Evolutionary conservation across 257 asterid species (phyloP).

Genomic region (Petrea volubilis): DNA sequence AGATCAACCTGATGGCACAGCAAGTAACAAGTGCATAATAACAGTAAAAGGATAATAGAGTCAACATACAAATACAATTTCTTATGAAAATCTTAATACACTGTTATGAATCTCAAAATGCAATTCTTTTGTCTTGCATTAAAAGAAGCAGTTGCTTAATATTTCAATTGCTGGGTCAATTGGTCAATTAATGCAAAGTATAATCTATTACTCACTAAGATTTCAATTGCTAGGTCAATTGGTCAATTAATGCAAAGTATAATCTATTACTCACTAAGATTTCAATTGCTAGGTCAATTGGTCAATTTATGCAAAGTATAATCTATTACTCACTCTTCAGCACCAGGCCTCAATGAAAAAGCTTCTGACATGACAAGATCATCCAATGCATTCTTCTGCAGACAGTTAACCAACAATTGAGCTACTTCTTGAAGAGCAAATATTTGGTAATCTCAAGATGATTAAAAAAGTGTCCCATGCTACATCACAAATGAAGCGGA

Average conservation of each 20-base stretch:
- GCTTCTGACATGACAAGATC: constrained; percentile 74
- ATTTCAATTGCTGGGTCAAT: background rate
- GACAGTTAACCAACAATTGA: constrained; percentile 34
- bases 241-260: background rate
- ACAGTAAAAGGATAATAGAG: background rate
- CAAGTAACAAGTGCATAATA: background rate
- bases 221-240: background rate
- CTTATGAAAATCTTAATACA: background rate
- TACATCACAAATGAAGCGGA: background rate
- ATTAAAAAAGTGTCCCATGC: background rate
- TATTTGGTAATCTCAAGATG: constrained; percentile 3
- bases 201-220: background rate
- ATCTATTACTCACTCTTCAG: constrained; percentile 67
- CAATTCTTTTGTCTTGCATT: background rate
- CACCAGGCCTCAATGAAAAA: constrained; percentile 80
- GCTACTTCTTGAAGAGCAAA: constrained; percentile 21
- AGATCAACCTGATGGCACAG: background rate
- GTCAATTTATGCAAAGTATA: constrained; percentile 6
- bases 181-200: background rate
- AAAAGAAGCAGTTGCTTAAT: background rate
- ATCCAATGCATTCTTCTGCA: constrained; percentile 88
- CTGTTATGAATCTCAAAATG: constrained; percentile 14
- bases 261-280: background rate
- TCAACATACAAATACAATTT: background rate
- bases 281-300: background rate